phyloP scores from a whole-genome alignment of 139 green algal species.

The Chara braunii region DNA sequence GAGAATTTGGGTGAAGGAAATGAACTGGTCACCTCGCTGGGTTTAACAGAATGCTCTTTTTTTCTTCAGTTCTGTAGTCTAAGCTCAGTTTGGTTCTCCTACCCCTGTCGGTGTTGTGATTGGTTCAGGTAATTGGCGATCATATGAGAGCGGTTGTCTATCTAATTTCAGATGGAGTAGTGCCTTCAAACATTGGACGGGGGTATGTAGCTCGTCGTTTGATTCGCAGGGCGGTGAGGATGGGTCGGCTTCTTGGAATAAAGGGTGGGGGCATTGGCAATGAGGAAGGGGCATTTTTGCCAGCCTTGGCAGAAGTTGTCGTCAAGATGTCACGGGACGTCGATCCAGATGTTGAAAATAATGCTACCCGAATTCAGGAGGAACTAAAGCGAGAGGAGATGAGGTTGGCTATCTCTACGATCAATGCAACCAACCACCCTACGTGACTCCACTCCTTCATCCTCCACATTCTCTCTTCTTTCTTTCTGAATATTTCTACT shows the following conservation, averaged over 20 bases:
- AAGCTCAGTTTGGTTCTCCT: too few species aligned
- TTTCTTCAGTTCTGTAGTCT: too few species aligned
- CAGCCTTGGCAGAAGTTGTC: conserved; percentile 59
- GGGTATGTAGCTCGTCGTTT: conserved; percentile 83
- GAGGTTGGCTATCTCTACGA: too few species aligned
- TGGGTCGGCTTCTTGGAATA: conserved; percentile 51
- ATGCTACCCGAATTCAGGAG: conserved; percentile 53
- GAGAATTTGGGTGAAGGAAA: too few species aligned
- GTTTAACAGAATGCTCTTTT: too few species aligned
- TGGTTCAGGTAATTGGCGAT: conserved; percentile 70
- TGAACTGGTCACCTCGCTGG: too few species aligned
- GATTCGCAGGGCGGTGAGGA: conserved; percentile 62
- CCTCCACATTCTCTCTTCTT: too few species aligned
- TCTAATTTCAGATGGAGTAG: conserved; percentile 71
- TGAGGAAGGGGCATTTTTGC: conserved; percentile 49
- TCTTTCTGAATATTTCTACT: too few species aligned
- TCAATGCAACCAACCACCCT: too few species aligned
- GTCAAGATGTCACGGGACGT: conserved; percentile 57
- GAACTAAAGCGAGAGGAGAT: conserved; percentile 71
- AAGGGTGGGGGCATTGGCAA: conserved; percentile 37
- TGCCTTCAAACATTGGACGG: conserved; percentile 75
- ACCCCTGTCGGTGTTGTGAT: too few species aligned
- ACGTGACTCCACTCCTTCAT: too few species aligned
- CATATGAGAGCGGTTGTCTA: conserved; percentile 75
- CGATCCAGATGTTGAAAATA: conserved; percentile 56